Evolutionary conservation across 2,329 filamentous ascomycete species (phyloP), one percentile per base, ranked within the genome.

Genomic region (Aureobasidium sp.): DNA sequence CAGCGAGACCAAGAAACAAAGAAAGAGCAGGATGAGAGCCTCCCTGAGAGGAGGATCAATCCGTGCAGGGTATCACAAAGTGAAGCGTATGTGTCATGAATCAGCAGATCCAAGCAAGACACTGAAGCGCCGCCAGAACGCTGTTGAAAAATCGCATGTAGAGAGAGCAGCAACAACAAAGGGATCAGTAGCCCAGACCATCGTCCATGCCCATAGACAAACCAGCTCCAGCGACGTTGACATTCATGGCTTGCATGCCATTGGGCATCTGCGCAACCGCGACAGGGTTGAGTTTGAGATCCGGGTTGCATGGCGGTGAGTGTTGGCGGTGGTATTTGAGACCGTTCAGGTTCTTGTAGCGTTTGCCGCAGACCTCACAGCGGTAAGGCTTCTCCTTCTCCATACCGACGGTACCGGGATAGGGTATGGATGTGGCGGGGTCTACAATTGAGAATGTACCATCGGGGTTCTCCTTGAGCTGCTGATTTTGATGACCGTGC

Each of bases 341-440:
- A 7, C 94, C 94, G 76, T 99, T 99, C 64, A 99, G 77, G 72
- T 99, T 99, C 86, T 99, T 99, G 79, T 99, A 99, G 58, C 94
- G 89, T 80, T 99, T 99, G 70, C 93, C 92, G 73, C 94, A 99
- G 12, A 91, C 88, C 67, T 97, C 92, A 75, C 94, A 99, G 72
- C 92, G 92, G 74, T 97, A 97, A 2, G 94, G 94, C 79, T 99
- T 99, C 79, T 97, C 93, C 75, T 97, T 99, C 78, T 99, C 94
- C 94, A 99, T 99, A n/a, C 94, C 94, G 39, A 96, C 80, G 0
- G 94, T 97, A 36, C 94, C 94, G 0, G 94, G 94, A 67, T 97
- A 99, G 0, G 94, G 94, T 1, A 91, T 85, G 32, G 90, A 94
- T 0, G 94, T 97, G 71, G 96, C 90, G 0, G 94, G 94, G 69